A percentile compares a stretch with the other conserved stretches of the same genome.
Evolutionary conservation across 176 grass and related monocot species (phyloP).

Genomic region (Avena sativa): DNA sequence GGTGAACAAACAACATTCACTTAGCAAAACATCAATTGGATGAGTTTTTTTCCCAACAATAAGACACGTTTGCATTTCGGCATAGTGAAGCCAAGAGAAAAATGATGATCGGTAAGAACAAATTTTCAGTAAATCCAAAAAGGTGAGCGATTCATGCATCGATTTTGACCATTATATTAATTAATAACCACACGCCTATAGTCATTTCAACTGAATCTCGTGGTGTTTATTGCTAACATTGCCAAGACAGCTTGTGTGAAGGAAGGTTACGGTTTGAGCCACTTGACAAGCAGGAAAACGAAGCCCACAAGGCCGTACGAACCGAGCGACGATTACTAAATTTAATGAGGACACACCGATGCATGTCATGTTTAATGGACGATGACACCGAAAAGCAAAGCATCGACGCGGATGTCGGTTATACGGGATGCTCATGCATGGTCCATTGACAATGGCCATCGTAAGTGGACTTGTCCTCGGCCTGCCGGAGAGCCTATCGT

Average conservation of each 20-base stretch:
- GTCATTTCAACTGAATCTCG: not conserved
- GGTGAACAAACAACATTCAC: no score
- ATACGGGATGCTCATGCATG: not conserved
- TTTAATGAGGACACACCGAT: slow-evolving; percentile 15
- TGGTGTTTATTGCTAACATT: not conserved
- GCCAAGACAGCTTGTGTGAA: not conserved
- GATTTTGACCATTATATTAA: no score
- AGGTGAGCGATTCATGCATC: no score
- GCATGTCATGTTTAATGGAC: not conserved
- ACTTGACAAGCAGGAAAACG: slow-evolving; percentile 33
- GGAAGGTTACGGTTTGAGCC: not conserved
- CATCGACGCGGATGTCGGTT: not conserved
- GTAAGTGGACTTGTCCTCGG: slow-evolving; percentile 40
- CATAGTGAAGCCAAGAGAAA: no score
- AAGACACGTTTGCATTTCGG: no score
- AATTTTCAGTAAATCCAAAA: no score
- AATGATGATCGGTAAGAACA: no score
- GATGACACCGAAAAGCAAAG: not conserved
- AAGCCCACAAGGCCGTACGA: not conserved
- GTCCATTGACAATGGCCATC: not conserved
- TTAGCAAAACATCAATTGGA: no score
- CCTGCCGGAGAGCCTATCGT: slow-evolving; percentile 41
- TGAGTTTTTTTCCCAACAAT: no score
- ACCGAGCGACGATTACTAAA: slow-evolving; percentile 5
- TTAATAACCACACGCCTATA: no score